Conservation (phyloP, 352 stramenopile genomes). For the Plasmopara halstedii region DNA sequence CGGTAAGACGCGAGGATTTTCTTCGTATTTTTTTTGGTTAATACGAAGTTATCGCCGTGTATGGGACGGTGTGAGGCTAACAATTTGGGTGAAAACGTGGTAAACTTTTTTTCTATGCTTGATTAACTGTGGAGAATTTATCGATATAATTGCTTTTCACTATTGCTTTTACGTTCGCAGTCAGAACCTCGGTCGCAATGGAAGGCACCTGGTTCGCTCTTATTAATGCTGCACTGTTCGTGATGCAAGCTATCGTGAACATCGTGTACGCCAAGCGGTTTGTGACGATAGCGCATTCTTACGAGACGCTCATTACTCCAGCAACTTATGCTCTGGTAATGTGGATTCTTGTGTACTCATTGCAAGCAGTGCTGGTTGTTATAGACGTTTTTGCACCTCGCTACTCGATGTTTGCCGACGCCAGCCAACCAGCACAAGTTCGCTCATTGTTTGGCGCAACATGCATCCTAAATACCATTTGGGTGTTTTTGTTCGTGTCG, state of each 20-base stretch:
- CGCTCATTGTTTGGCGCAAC: conserved; percentile 55
- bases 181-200: conserved; percentile 23
- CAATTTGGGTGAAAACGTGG: not conserved
- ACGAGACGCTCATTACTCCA: conserved; percentile 69
- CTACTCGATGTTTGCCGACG: conserved; percentile 64
- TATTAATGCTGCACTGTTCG: conserved; percentile 51
- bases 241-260: conserved; percentile 56
- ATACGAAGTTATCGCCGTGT: conserved; percentile 2
- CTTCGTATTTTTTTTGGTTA: too few species aligned
- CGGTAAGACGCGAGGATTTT: not conserved
- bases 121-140: conserved; percentile 12
- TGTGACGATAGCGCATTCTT: conserved; percentile 35
- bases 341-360: conserved; percentile 62
- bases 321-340: conserved; percentile 52
- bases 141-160: conserved; percentile 11
- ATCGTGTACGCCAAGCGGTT: conserved; percentile 56
- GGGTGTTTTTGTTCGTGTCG: conserved; percentile 53
- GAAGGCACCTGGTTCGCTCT: conserved; percentile 44
- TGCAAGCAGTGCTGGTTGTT: conserved; percentile 53
- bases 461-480: conserved; percentile 59
- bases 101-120: conserved; percentile 12
- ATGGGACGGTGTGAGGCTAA: conserved; percentile 18
- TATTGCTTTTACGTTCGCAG: conserved; percentile 9
- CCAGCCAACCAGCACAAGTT: conserved; percentile 53
- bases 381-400: conserved; percentile 60